These are phyloP conservation scores for Saccharomyces hybrid DNA, from an alignment of 1,139 yeast genomes.

Conservation along the genomic window DNA sequence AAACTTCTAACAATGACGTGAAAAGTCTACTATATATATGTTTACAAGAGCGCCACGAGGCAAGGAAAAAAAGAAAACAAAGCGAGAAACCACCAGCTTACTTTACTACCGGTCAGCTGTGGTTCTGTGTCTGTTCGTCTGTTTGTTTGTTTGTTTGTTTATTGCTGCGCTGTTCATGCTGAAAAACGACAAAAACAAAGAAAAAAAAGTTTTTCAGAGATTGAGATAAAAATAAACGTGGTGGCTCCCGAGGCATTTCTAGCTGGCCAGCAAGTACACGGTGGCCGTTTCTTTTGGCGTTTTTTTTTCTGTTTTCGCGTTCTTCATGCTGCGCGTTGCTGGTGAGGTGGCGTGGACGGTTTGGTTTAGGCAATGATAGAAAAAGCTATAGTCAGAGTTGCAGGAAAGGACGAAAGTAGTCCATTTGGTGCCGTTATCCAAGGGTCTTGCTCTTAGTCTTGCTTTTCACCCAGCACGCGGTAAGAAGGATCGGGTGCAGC, in stretches of 20 bases:
- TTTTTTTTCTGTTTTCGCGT: conserved; percentile 36
- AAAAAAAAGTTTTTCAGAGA: not conserved
- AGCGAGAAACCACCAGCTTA: not conserved
- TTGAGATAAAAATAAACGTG: not conserved
- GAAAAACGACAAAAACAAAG: not conserved
- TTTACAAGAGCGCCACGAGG: not conserved
- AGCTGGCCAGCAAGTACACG: not conserved
- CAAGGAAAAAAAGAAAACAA: not conserved
- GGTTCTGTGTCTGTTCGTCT: conserved; percentile 1
- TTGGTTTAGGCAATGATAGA: conserved; percentile 72
- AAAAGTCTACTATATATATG: conserved; percentile 2
- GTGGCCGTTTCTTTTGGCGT: conserved; percentile 77
- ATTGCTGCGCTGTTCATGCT: not conserved
- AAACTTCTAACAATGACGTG: not conserved
- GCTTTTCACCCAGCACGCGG: not conserved
- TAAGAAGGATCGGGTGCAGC: not conserved
- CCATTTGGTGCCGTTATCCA: not conserved
- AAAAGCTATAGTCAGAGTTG: conserved; percentile 47
- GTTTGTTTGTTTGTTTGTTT: not conserved
- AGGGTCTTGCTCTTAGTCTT: not conserved
- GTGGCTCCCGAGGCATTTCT: not conserved
- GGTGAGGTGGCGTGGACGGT: conserved; percentile 84
- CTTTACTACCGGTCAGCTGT: not conserved
- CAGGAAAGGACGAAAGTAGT: conserved; percentile 43
- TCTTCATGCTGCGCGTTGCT: conserved; percentile 81